Conservation (phyloP, 257 asterid genomes). For the Eustoma russellianum region DNA sequence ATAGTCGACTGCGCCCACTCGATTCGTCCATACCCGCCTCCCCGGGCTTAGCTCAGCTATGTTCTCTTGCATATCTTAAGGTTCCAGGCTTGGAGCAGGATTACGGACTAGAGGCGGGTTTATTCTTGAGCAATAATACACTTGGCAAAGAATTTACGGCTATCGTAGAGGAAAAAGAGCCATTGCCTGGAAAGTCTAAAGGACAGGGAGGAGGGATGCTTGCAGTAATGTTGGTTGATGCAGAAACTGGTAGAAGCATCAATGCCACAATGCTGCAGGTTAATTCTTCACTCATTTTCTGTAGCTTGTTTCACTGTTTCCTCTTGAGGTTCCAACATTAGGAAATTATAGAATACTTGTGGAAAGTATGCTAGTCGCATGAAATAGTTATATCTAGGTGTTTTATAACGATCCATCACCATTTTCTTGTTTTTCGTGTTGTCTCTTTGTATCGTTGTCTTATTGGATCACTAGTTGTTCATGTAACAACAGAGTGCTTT, state of each 20-base stretch:
- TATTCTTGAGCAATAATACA: constrained; percentile 52
- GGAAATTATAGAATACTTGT: too few relatives aligned
- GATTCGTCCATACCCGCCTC: constrained; percentile 62
- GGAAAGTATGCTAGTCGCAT: too few relatives aligned
- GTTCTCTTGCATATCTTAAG: constrained; percentile 71
- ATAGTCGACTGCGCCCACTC: constrained; percentile 62
- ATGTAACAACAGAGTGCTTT: too few relatives aligned
- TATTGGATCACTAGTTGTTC: too few relatives aligned
- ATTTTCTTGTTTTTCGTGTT: not conserved
- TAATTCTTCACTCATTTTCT: not conserved
- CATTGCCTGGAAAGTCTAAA: constrained; percentile 82
- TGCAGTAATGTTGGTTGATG: constrained; percentile 54
- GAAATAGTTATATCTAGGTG: too few relatives aligned
- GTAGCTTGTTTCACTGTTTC: too few relatives aligned
- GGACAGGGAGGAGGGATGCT: constrained; percentile 91
- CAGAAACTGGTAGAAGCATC: constrained; percentile 60
- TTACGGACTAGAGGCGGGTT: constrained; percentile 86
- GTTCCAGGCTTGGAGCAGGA: constrained; percentile 73
- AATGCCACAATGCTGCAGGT: constrained; percentile 86
- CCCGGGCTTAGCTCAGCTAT: constrained; percentile 89
- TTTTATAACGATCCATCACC: too few relatives aligned
- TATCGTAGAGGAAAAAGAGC: constrained; percentile 69
- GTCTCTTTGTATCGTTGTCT: too few relatives aligned
- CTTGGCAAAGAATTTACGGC: constrained; percentile 70
- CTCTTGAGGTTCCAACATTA: too few relatives aligned